Evolutionary conservation across 371 early-diverging fungal species (phyloP), one percentile per base, ranked within the genome.

Genomic region (Phascolomyces articulosus): DNA sequence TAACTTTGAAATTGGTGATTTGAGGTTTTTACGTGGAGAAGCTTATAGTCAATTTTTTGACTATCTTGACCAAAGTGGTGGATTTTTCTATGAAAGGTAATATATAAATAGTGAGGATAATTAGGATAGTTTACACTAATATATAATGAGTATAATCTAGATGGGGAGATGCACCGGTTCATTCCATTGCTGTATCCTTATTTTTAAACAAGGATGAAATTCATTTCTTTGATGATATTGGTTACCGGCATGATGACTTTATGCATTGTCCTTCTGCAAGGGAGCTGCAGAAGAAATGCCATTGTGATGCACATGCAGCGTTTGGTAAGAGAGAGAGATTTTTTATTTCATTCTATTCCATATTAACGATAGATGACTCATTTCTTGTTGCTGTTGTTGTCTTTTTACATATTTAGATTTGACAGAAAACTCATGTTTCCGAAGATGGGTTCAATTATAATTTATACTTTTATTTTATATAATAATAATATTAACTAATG

Each of bases 141-240:
- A 23, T n/a, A 47, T 48, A 18, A 28, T 29, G 24, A 28, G n/a
- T n/a, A n/a, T n/a, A n/a, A n/a, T n/a, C n/a, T 64, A 79, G 82
- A 34, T 98, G 98, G 97, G 98, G 98, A 15, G 97, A 97, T 86
- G 98, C 97, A n/a, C 98, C 98, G 3, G 91, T 98, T 1, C 98
- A 97, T 65, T 93, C 95, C 9, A 82, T 98, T 54, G 97, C 95
- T 7, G 94, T 90, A 3, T 90, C 91, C 0, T 58, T 98, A 72
- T 85, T 96, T 80, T 69, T 97, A 28, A 83, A 86, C 40, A 91
- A 88, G 67, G 77, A 84, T n/a, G 87, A 95, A 78, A 85, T 97
- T 21, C 96, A 96, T 67, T 96, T 91, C 74, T 98, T 98, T 74
- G 91, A 95, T 67, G 93, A 94, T 65, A 91, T 95, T 57, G 95